phyloP scores from a whole-genome alignment of 768 basidiomycete species.

The Gymnopilus dilepis region DNA sequence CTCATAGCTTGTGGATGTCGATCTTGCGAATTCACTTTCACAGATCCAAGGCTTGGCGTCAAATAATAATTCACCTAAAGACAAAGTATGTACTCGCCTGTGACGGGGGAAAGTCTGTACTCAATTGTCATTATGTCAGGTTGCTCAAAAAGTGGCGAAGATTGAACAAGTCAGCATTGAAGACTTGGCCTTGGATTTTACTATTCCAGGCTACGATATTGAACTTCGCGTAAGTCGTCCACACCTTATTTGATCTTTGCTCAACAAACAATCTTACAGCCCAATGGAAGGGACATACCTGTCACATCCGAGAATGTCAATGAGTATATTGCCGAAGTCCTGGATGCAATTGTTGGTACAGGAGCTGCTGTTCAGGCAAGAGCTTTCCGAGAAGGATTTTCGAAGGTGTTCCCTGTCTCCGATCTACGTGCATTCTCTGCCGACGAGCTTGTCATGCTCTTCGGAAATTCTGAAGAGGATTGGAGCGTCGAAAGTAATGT shows the following conservation, averaged over 20 bases:
- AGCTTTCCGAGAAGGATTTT: conserved; percentile 94
- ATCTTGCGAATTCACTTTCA: conserved; percentile 83
- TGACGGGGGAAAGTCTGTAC: neutral
- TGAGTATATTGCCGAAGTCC: conserved; percentile 86
- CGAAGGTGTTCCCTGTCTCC: conserved; percentile 92
- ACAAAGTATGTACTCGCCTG: conserved; percentile 52
- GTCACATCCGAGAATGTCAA: conserved; percentile 90
- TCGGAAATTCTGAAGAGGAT: conserved; percentile 97
- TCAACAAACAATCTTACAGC: conserved; percentile 44
- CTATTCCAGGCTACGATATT: conserved; percentile 93
- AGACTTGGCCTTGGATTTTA: conserved; percentile 95
- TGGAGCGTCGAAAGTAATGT: conserved; percentile 86
- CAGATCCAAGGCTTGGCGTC: conserved; percentile 76
- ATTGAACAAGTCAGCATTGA: conserved; percentile 74
- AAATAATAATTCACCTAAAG: conserved; percentile 43
- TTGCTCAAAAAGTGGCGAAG: conserved; percentile 59
- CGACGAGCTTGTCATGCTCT: conserved; percentile 94
- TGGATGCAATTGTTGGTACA: conserved; percentile 86
- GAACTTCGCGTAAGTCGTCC: conserved; percentile 73
- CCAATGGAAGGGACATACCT: conserved; percentile 75
- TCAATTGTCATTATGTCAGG: conserved; percentile 37
- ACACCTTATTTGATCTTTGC: neutral
- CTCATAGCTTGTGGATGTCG: conserved; percentile 84
- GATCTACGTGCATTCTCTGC: conserved; percentile 93
- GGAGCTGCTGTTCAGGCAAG: conserved; percentile 81